A percentile compares a stretch with the other conserved stretches of the same genome.
Evolutionary conservation across 2,329 filamentous ascomycete species (phyloP).

Genomic region (Trichoderma sp.): DNA sequence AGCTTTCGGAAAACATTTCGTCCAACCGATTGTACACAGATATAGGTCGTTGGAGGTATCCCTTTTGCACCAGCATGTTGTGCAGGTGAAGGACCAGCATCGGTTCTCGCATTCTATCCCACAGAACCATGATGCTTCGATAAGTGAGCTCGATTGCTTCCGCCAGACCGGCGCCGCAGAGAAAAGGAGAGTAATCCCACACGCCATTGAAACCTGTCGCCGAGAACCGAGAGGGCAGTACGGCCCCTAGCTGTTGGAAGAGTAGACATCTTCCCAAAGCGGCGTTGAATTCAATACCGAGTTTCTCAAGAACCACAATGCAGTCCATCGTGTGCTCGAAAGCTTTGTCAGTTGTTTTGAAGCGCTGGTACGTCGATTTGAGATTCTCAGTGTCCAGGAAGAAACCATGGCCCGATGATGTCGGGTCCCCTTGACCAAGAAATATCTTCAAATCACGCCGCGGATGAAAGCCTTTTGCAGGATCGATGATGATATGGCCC

Average conservation of each 20-base stretch:
- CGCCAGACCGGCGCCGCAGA: conserved; percentile 45
- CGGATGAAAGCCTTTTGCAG: conserved; percentile 36
- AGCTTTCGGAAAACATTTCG: conserved; percentile 19
- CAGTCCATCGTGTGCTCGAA: not conserved
- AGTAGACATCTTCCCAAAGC: conserved; percentile 24
- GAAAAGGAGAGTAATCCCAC: conserved; percentile 48
- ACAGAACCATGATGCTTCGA: conserved; percentile 33
- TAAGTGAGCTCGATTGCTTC: conserved; percentile 44
- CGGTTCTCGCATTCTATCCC: conserved; percentile 41
- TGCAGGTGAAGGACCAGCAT: conserved; percentile 44
- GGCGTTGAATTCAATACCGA: conserved; percentile 20
- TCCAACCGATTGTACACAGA: conserved; percentile 33
- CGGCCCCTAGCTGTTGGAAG: conserved; percentile 20
- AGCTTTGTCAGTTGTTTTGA: not conserved
- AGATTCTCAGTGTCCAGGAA: conserved; percentile 1
- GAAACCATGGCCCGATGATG: conserved; percentile 18
- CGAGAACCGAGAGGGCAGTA: conserved; percentile 43
- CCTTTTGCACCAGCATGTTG: conserved; percentile 45
- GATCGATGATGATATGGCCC: conserved; percentile 37
- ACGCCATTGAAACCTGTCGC: conserved; percentile 42
- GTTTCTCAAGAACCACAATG: conserved; percentile 10
- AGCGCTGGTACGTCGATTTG: not conserved
- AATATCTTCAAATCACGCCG: conserved; percentile 44
- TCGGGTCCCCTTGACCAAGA: conserved; percentile 36
- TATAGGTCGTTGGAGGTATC: conserved; percentile 35